Evolutionary conservation across 345 rosid species (phyloP).

Genomic region (Noccaea caerulescens): DNA sequence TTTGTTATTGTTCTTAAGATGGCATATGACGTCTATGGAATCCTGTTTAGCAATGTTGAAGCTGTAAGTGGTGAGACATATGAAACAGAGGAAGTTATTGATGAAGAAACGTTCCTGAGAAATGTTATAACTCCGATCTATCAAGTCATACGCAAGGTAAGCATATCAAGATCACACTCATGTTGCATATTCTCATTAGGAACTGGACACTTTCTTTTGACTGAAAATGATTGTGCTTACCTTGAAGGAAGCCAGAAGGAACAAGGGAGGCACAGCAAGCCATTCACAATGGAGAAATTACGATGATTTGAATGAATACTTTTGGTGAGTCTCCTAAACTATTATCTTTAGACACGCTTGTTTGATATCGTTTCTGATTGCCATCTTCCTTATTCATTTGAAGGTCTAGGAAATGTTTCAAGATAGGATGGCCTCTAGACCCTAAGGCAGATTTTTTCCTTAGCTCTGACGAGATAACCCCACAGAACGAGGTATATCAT

Average conservation of each 20-base stretch:
- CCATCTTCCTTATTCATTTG: conserved; percentile 18
- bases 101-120: conserved; percentile 81
- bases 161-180: conserved; percentile 6
- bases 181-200: conserved; percentile 4
- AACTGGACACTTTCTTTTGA: conserved; percentile 19
- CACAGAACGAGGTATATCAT: conserved; percentile 53
- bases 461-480: conserved; percentile 50
- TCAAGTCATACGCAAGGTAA: conserved; percentile 72
- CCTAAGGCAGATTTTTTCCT: conserved; percentile 66
- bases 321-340: conserved; percentile 60
- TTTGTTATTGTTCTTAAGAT: conserved; percentile 52
- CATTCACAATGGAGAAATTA: conserved; percentile 98
- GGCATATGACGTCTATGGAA: conserved; percentile 70
- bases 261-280: conserved; percentile 80
- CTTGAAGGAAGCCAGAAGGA: conserved; percentile 81
- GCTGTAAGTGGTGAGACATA: conserved; percentile 61
- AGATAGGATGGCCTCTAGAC: conserved; percentile 75
- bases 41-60: conserved; percentile 57
- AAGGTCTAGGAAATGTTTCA: conserved; percentile 79
- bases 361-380: conserved; percentile 26
- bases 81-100: conserved; percentile 52
- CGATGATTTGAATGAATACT: conserved; percentile 95
- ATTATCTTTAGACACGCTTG: conserved; percentile 6
- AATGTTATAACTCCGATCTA: conserved; percentile 78
- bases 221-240: conserved; percentile 41